phyloP scores from a whole-genome alignment of 768 basidiomycete genomes.

The Trametes cingulata region DNA sequence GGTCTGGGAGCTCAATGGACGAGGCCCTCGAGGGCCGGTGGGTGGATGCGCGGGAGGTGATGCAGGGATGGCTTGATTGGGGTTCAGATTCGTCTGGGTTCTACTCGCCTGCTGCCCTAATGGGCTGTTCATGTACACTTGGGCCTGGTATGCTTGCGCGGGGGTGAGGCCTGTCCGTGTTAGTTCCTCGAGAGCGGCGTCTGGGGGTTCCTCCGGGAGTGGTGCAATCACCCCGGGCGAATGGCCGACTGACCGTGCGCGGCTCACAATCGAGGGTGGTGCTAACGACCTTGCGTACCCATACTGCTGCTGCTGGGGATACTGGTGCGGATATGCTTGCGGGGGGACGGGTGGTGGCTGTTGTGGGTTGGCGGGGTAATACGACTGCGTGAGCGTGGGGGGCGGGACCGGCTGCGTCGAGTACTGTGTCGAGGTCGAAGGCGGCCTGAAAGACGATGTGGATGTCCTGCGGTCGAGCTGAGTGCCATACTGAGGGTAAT shows the following conservation, averaged over 20 bases:
- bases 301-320: constrained; percentile 34
- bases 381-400: constrained; percentile 40
- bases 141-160: constrained; percentile 80
- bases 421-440: constrained; percentile 27
- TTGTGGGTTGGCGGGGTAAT: constrained; percentile 38
- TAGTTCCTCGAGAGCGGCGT: constrained; percentile 44
- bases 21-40: constrained; percentile 11
- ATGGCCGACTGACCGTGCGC: constrained; percentile 53
- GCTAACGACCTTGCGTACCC: constrained; percentile 37
- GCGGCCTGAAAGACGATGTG: constrained; percentile 40
- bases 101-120: constrained; percentile 35
- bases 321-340: constrained; percentile 23
- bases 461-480: constrained; percentile 51
- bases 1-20: constrained; percentile 26
- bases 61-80: constrained; percentile 18
- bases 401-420: constrained; percentile 26
- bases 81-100: constrained; percentile 33
- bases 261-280: constrained; percentile 43
- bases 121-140: constrained; percentile 57
- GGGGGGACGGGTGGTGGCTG: constrained; percentile 23
- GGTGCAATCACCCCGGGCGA: constrained; percentile 47
- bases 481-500: constrained; percentile 31
- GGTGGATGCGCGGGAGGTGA: background rate
- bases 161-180: constrained; percentile 62
- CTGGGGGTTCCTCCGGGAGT: constrained; percentile 51